phyloP scores from a whole-genome alignment of 352 stramenopile genomes.

The Globisporangium alternatum region DNA sequence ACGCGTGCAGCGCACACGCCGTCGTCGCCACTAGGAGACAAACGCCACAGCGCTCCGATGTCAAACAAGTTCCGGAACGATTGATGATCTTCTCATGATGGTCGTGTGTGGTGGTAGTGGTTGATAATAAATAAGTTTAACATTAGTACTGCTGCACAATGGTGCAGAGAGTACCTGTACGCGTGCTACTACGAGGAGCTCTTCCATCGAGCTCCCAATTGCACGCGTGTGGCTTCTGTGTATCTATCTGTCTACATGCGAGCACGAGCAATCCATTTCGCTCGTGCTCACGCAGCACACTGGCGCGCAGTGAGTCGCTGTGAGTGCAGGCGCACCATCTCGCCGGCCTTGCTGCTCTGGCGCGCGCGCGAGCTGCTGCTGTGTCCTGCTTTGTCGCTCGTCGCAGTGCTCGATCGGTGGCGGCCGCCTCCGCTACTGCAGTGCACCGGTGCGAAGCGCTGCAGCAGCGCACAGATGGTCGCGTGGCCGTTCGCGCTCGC shows the following conservation, averaged over 20 bases:
- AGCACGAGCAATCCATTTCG: background rate
- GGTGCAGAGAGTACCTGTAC: background rate
- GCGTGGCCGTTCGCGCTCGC: slow-evolving; percentile 61
- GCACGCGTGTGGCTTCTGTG: background rate
- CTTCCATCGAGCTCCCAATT: slow-evolving; percentile 15
- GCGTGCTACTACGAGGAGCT: background rate
- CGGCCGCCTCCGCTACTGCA: background rate
- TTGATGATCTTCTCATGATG: too few relatives aligned
- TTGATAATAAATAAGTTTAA: too few relatives aligned
- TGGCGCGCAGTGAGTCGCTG: slow-evolving; percentile 26
- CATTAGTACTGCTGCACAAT: background rate
- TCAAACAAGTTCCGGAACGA: too few relatives aligned
- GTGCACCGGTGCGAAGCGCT: slow-evolving; percentile 31
- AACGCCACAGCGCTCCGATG: too few relatives aligned
- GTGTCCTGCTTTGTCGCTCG: slow-evolving; percentile 13
- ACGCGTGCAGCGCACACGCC: too few relatives aligned
- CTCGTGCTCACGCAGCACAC: slow-evolving; percentile 12
- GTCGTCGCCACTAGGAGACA: too few relatives aligned
- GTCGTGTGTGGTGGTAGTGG: too few relatives aligned
- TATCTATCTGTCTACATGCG: slow-evolving; percentile 2
- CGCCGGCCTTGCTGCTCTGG: slow-evolving; percentile 30
- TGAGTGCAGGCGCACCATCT: slow-evolving; percentile 41
- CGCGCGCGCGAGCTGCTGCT: slow-evolving; percentile 28
- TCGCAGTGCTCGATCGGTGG: slow-evolving; percentile 16
- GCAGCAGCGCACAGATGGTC: slow-evolving; percentile 63